Evolutionary conservation across 2,329 filamentous ascomycete genomes (phyloP).

Genomic region (Nothophoma quercina): DNA sequence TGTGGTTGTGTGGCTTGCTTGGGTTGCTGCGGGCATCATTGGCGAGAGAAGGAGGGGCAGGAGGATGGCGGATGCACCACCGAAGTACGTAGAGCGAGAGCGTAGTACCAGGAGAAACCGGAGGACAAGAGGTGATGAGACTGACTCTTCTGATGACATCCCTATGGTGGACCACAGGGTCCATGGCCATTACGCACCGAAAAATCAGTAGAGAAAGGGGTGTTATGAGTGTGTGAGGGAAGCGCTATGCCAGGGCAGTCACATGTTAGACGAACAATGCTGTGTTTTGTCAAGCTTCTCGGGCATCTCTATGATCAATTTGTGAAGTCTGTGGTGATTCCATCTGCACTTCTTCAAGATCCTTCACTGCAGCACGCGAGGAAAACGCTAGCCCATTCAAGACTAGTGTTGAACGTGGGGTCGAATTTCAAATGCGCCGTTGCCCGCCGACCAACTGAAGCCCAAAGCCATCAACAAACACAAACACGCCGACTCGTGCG

Average conservation of each 20-base stretch:
- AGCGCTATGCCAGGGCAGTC: too few relatives aligned
- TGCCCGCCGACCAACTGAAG: constrained; percentile 19
- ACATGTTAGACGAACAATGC: neutral
- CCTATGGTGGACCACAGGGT: constrained; percentile 5
- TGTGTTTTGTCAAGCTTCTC: too few relatives aligned
- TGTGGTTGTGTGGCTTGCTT: constrained; percentile 53
- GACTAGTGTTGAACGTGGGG: constrained; percentile 22
- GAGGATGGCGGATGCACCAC: constrained; percentile 7
- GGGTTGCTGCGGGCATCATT: constrained; percentile 39
- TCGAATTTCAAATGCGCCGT: constrained; percentile 26
- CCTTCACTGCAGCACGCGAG: neutral
- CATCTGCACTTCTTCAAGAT: too few relatives aligned
- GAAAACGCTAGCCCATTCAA: neutral
- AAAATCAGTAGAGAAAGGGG: constrained; percentile 7
- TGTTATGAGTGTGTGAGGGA: too few relatives aligned
- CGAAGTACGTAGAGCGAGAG: constrained; percentile 22
- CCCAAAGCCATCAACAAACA: constrained; percentile 38
- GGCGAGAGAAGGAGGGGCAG: constrained; percentile 37
- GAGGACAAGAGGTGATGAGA: neutral
- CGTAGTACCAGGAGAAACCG: neutral
- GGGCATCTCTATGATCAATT: too few relatives aligned
- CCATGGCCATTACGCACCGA: constrained; percentile 32
- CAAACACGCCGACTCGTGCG: constrained; percentile 21
- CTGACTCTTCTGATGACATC: constrained; percentile 4
- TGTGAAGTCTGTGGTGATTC: too few relatives aligned